A percentile compares a stretch with the other conserved stretches of the same genome.
Conservation (phyloP, 345 rosid genomes). For the Citrus hindsii region DNA sequence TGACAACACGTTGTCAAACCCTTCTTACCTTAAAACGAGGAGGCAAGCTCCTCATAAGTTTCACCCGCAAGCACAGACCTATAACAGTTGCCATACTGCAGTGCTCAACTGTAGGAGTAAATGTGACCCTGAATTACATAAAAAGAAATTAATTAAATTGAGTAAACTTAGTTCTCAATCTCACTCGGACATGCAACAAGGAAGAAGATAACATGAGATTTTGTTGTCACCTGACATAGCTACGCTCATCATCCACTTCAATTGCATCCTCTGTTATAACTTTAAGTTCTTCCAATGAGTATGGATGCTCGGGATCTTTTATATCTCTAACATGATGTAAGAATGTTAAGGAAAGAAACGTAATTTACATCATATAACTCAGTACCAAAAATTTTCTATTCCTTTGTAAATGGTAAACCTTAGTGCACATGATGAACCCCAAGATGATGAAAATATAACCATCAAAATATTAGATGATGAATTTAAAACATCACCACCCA, state of each 20-base stretch:
- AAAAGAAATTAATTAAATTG: background rate
- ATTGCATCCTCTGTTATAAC: conserved; percentile 91
- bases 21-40: conserved; percentile 76
- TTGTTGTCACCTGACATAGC: conserved; percentile 57
- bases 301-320: conserved; percentile 95
- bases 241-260: conserved; percentile 63
- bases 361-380: background rate
- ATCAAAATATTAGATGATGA: background rate
- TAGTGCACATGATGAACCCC: background rate
- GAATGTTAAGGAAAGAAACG: conserved; percentile 35
- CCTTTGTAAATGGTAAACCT: background rate
- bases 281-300: conserved; percentile 92
- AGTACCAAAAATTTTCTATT: background rate
- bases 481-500: background rate
- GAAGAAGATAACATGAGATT: background rate
- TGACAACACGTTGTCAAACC: background rate
- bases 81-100: conserved; percentile 93
- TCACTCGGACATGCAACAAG: background rate
- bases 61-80: conserved; percentile 87
- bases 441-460: background rate
- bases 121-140: conserved; percentile 66
- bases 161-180: background rate
- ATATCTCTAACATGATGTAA: conserved; percentile 86
- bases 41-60: conserved; percentile 90
- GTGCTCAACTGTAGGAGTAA: conserved; percentile 91